A percentile compares a stretch with the other conserved stretches of the same genome.
phyloP scores from a whole-genome alignment of 202 grass and related monocot genomes.

The Zizania palustris region DNA sequence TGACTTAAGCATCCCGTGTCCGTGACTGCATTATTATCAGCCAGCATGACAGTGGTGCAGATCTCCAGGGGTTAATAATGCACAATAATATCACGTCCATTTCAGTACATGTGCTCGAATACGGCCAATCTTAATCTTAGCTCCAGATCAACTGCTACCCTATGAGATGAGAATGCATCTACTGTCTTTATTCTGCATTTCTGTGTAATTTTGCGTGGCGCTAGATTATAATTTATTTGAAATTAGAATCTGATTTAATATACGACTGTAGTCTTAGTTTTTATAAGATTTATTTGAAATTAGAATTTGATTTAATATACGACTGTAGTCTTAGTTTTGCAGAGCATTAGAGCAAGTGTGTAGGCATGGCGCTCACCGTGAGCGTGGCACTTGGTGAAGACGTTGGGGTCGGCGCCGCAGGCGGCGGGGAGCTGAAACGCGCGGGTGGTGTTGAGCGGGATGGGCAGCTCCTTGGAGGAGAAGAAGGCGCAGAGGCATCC shows the following conservation, averaged over 20 bases:
- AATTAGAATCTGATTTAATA: too few relatives aligned
- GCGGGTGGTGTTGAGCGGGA: conserved; percentile 34
- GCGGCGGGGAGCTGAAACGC: conserved; percentile 19
- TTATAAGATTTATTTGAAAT: too few relatives aligned
- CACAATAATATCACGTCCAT: not conserved
- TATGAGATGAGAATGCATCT: not conserved
- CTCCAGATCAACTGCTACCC: not conserved
- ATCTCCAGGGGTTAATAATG: conserved; percentile 10
- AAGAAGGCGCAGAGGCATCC: conserved; percentile 38
- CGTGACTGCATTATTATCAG: conserved; percentile 4
- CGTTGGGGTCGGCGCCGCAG: conserved; percentile 16
- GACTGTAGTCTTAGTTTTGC: too few relatives aligned
- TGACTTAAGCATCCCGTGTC: not conserved
- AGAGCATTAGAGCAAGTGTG: not conserved
- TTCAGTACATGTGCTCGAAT: not conserved
- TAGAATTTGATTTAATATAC: too few relatives aligned
- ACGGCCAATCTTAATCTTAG: not conserved
- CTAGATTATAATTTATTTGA: too few relatives aligned
- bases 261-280: too few relatives aligned
- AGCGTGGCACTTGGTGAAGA: conserved; percentile 27
- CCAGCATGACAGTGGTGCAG: not conserved
- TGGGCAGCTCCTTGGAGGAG: not conserved
- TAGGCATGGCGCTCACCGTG: conserved; percentile 1
- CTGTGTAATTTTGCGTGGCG: not conserved
- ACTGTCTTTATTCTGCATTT: not conserved